These are phyloP conservation scores for Plenodomus lindquistii DNA, from an alignment of 2,329 filamentous ascomycete genomes.

Conservation along the genomic window DNA sequence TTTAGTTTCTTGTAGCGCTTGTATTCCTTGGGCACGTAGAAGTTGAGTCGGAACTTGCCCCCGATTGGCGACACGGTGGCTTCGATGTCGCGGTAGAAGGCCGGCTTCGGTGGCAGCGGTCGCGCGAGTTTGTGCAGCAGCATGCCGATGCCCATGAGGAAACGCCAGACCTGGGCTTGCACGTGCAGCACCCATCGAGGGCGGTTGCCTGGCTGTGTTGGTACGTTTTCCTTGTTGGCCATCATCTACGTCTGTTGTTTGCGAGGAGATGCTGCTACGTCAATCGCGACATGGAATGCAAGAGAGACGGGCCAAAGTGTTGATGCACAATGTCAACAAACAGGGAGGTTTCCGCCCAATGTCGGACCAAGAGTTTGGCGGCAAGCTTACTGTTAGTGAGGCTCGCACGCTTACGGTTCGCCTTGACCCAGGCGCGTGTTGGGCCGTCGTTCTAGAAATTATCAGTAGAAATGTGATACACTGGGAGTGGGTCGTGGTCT, in stretches of 20 bases:
- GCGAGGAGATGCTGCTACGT: no score
- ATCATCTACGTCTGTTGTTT: slow-evolving; percentile 3
- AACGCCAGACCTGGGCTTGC: slow-evolving; percentile 68
- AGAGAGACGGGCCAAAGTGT: not conserved
- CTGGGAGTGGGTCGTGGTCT: not conserved
- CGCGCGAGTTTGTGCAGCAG: slow-evolving; percentile 65
- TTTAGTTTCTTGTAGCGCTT: slow-evolving; percentile 47
- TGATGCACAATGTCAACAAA: slow-evolving; percentile 1
- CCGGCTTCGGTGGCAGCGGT: slow-evolving; percentile 63
- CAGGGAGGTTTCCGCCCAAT: not conserved
- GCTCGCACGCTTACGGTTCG: not conserved
- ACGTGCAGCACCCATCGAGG: slow-evolving; percentile 64
- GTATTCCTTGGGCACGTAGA: slow-evolving; percentile 63
- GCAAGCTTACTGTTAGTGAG: slow-evolving; percentile 2
- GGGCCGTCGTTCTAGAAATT: slow-evolving; percentile 9
- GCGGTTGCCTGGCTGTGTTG: slow-evolving; percentile 33
- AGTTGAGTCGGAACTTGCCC: slow-evolving; percentile 58
- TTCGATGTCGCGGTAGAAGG: slow-evolving; percentile 61
- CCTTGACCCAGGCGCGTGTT: slow-evolving; percentile 1
- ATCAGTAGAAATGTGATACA: slow-evolving; percentile 9
- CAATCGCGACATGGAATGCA: not conserved
- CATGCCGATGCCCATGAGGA: slow-evolving; percentile 71
- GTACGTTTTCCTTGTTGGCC: slow-evolving; percentile 4
- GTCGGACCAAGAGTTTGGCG: not conserved
- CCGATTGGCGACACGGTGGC: slow-evolving; percentile 52